These are phyloP conservation scores for Boletus subparvulus DNA, from an alignment of 768 basidiomycete species.

Conservation along the genomic window DNA sequence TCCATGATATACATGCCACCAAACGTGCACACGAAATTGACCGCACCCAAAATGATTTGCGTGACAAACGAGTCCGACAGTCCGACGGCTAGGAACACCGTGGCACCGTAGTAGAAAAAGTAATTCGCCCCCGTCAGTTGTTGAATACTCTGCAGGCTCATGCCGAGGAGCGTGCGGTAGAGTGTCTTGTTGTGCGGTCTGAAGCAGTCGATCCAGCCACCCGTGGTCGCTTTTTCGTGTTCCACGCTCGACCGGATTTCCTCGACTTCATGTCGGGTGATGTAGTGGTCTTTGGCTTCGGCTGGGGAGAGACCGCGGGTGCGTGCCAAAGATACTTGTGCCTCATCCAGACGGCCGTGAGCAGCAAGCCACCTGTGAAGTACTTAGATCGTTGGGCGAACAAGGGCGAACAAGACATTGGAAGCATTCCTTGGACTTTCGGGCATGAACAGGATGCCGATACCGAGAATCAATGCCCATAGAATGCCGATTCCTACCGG, in stretches of 20 bases:
- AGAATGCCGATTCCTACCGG: background rate
- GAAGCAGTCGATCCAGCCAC: slow-evolving; percentile 62
- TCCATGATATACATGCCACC: slow-evolving; percentile 74
- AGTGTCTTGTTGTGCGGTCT: background rate
- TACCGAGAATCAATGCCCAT: slow-evolving; percentile 35
- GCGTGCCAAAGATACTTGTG: slow-evolving; percentile 35
- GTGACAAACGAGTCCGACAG: slow-evolving; percentile 64
- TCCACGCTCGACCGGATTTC: slow-evolving; percentile 56
- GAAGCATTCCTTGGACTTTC: slow-evolving; percentile 52
- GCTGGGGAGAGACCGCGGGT: slow-evolving; percentile 45
- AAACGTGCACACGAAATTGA: slow-evolving; percentile 73
- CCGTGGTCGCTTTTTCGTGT: slow-evolving; percentile 2
- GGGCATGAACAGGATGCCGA: slow-evolving; percentile 13
- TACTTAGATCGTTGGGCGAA: background rate
- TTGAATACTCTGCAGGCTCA: slow-evolving; percentile 67
- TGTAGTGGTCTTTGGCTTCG: background rate
- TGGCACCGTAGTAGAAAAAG: slow-evolving; percentile 54
- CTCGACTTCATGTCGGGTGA: slow-evolving; percentile 48
- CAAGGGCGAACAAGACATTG: background rate
- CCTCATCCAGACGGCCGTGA: background rate
- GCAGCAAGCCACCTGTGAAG: background rate
- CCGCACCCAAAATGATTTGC: slow-evolving; percentile 74
- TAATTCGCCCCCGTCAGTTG: slow-evolving; percentile 60
- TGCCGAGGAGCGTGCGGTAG: slow-evolving; percentile 55
- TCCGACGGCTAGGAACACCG: slow-evolving; percentile 66